Base-by-base conservation (phyloP, 73 alveolate genomes). In the Stentor coeruleus region DNA sequence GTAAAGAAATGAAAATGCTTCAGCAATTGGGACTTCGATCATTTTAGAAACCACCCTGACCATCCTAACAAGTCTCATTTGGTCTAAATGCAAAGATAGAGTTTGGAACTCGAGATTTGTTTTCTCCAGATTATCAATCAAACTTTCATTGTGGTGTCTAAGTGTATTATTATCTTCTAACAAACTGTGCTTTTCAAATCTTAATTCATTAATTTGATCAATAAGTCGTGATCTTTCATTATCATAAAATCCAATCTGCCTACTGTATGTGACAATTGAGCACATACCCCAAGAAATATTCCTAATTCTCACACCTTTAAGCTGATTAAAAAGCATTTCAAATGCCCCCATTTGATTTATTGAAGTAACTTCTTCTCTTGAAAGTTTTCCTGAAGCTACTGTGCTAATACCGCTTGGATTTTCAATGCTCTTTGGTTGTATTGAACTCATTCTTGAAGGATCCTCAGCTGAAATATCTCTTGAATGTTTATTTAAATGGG, bases 141-240 rank as follows among this genome's bases (percentile, higher is more conserved):
- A 66, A 66, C 40, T 31, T 66, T 66, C 79, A 66, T 66, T 66
- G 39, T 66, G 79, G 39, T 66, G 79, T 66, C 79, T 66, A 3
- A 66, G 79, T 20, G 79, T 31, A 11, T 20, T 66, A 33, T 66
- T 66, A 2, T 66, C 79, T 66, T 66, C 79, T 1, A 66, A 31
- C 79, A 66, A 66, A 40, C 79, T 66, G 37, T 66, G 79, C 79
- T 66, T 66, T 20, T 66, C 79, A 66, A 20, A 66, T 33, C 79
- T 66, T 40, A 66, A 31, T 40, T 66, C 79, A 33, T 66, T 66
- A 0, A 66, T 66, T 33, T 20, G 37, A 26, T 66, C 79, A 11
- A 66, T 66, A 26, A 66, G 79, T 33, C 79, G n/a, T 20, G 42
- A 28, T 31, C 79, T 66, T 66, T 66, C 79, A 66, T 66, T 31